Base-by-base conservation (phyloP, 768 basidiomycete genomes). In the Dacryopinax primogenitus region DNA sequence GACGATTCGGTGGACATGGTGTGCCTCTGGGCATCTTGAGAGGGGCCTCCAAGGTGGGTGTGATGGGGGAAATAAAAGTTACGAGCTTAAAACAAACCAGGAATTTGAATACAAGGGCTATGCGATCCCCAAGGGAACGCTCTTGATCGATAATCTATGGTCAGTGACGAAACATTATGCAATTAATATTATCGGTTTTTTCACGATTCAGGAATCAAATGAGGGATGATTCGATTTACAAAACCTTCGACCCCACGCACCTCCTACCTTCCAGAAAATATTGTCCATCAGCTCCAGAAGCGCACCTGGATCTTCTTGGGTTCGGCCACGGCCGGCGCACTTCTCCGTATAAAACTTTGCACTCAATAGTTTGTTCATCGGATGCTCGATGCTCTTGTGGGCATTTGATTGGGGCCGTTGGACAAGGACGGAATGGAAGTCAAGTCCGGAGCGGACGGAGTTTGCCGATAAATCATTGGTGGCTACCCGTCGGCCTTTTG, bases 71-170 rank as follows among this genome's bases (percentile, higher is more conserved):
- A 37, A 37, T 37, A 9, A 9, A 37, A 18, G 18, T 37, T 9
- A 37, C 18, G 36, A 37, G 36, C 18, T 9, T 37, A 37, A 9
- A 9, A 9, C 18, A 9, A 9, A 37, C 18, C 41, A 78, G 61
- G 80, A 82, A 18, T 81, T 83, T 64, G 75, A 76, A 13, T 82
- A 81, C 66, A 65, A 69, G 13, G 80, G 78, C 1, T 79, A 78
- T 67, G 69, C 67, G 21, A 79, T 83, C 33, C 82, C 82, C 1
- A 76, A 77, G 62, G 77, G 76, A 16, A 74, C 80, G 3, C 62
- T 64, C 32, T 44, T 67, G 28, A 51, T 69, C 45, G 37, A 66
- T 3, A 67, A 66, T 64, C 35, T 64, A 30, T 68, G 67, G 63
- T 62, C n/a, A n/a, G n/a, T n/a, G n/a, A n/a, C n/a, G n/a, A n/a